Evolutionary conservation across 148 eudicot genomes (phyloP), one percentile per base, ranked within the genome.

Genomic region (Cornus controversa): DNA sequence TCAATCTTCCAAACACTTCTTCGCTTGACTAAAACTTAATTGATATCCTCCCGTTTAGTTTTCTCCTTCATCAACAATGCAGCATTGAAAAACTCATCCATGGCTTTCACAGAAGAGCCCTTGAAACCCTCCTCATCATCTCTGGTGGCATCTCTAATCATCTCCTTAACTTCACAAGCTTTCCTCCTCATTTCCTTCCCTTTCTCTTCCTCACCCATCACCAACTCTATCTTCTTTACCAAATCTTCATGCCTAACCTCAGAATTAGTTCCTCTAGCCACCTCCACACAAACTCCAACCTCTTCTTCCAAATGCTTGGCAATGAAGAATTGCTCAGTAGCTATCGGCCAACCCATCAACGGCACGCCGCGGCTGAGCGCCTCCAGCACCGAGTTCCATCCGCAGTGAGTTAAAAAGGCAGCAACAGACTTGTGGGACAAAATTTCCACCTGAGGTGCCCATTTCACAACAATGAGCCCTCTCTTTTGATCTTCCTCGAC

Each of bases 301-400:
- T 78, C 84, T 50, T 87, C 90, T 62, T 40, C 92, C 82, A 89
- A 45, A 20, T 82, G 40, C 83, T 87, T 91, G 7, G 82, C 83
- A 75, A 85, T 89, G 74, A 79, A 87, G 71, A 87, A 87, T 66
- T 91, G 94, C 81, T 91, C 94, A 0, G 81, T 89, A 0, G 84
- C 89, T 86, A 91, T 84, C 9, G 94, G 92, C 94, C 92, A 91
- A 18, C 90, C 86, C 0, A 91, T 69, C 13, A 91, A 10, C 31
- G 90, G 86, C 71, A 90, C 88, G 5, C 91, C 92, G n/a, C 65
- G 47, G 40, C 81, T 75, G 2, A 90, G 85, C 10, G 89, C 73
- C 78, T 90, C 91, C 18, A 90, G 81, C 2, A 81, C 82, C 36
- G 94, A 90, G 70, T 89, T 90, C 94, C 94, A 90, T 27, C 94